Evolutionary conservation across 352 stramenopile species (phyloP).

Genomic region (Phytophthora podocarpi): DNA sequence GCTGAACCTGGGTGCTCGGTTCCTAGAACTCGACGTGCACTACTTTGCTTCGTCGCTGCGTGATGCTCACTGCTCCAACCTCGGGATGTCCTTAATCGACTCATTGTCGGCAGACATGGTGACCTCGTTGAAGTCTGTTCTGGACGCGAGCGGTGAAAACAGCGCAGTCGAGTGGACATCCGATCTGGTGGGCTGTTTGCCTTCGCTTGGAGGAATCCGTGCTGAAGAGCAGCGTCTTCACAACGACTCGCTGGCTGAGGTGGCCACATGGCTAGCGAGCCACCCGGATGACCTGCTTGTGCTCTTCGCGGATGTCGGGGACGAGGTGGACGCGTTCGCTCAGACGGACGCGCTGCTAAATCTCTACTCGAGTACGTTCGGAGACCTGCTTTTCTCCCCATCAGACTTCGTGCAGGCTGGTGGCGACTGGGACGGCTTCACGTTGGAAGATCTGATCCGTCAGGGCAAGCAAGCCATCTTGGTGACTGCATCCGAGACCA

Average conservation of each 20-base stretch:
- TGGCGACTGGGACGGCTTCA: conserved; percentile 46
- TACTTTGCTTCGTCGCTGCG: conserved; percentile 61
- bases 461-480: conserved; percentile 56
- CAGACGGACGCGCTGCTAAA: conserved; percentile 44
- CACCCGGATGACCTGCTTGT: conserved; percentile 51
- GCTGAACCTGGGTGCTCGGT: conserved; percentile 63
- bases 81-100: conserved; percentile 51
- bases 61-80: conserved; percentile 63
- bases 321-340: conserved; percentile 41
- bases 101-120: conserved; percentile 38
- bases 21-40: conserved; percentile 79
- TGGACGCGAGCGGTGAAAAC: conserved; percentile 34
- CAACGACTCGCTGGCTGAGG: conserved; percentile 51
- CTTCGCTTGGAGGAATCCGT: conserved; percentile 73
- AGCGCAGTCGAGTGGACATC: conserved; percentile 45
- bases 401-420: conserved; percentile 35
- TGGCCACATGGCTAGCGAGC: conserved; percentile 54
- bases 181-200: conserved; percentile 63
- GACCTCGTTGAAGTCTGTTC: conserved; percentile 28
- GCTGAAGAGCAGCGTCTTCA: conserved; percentile 58
- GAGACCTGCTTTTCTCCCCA: conserved; percentile 52
- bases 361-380: conserved; percentile 48
- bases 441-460: conserved; percentile 47
- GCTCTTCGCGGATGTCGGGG: conserved; percentile 55
- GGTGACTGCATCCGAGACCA: conserved; percentile 38